Evolutionary conservation across 2,329 filamentous ascomycete genomes (phyloP), one percentile per base, ranked within the genome.

Genomic region (Paecilomyces sp.): DNA sequence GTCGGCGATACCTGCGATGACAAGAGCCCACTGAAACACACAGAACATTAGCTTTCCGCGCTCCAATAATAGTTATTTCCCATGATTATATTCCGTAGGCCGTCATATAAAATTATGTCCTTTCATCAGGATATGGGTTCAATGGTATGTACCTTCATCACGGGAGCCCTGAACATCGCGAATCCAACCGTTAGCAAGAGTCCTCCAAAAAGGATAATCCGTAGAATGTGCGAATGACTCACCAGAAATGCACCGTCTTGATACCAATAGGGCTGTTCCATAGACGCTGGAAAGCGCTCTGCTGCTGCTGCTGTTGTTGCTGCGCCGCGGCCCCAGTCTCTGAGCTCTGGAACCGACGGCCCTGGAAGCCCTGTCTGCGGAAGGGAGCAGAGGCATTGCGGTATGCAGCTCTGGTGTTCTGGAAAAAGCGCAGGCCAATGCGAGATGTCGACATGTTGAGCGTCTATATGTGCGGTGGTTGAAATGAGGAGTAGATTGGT

Each of bases 221-320:
- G 24, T 9, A 3, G 24, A 47, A 51, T 13, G 33, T 1, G 3
- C 25, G 31, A 28, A 58, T 25, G 51, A 59, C 67, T 53, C 81
- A 93, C 93, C 94, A 99, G 81, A 99, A 99, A 79, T 99, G 94
- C 70, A 99, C 94, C 63, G 94, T 99, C 88, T 92, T 92, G 68
- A 92, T 68, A 57, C 90, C 90, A 65, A 92, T 77, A 63, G 90
- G 89, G 75, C 88, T 91, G 76, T 91, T 86, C 88, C 88, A 92
- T 82, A 95, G 85, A 77, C 87, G 87, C 81, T 88, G 86, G 75
- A 94, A 87, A 57, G 75, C 76, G 64, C 74, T 79, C 74, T 81
- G 79, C 59, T 66, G 77, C 73, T 28, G 25, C 25, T 28, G 25
- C 25, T 66, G 75, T 65, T 64, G 75, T 61, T 66, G 75, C 66